phyloP scores from a whole-genome alignment of 2,329 filamentous ascomycete species.

The Sodiomyces alkalinus region DNA sequence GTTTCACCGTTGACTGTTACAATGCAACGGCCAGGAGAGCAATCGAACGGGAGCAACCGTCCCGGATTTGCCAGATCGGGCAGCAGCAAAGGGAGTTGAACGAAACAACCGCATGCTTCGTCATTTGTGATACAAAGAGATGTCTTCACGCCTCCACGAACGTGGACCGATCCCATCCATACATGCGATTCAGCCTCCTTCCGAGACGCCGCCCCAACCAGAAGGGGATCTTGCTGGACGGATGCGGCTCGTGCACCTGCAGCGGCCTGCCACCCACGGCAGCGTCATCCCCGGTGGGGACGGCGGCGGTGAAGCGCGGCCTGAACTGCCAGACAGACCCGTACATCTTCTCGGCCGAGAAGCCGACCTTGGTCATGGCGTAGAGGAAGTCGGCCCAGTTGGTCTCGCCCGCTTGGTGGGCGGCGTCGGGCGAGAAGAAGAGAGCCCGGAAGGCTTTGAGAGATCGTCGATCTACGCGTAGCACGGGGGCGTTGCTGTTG shows the following conservation, averaged over 20 bases:
- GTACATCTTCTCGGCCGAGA: slow-evolving; percentile 39
- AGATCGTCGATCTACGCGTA: slow-evolving; percentile 15
- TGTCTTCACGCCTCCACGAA: slow-evolving; percentile 20
- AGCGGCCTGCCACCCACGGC: slow-evolving; percentile 35
- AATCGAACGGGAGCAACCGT: too few relatives aligned
- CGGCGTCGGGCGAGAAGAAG: slow-evolving; percentile 18
- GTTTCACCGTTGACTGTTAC: too few relatives aligned
- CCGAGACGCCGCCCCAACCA: slow-evolving; percentile 28
- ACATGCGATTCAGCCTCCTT: slow-evolving; percentile 29
- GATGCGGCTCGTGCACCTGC: slow-evolving; percentile 47
- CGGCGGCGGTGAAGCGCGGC: too few relatives aligned
- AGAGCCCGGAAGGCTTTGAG: slow-evolving; percentile 21
- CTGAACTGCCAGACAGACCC: slow-evolving; percentile 48
- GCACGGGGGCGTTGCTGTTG: too few relatives aligned
- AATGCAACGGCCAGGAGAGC: too few relatives aligned
- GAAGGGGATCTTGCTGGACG: slow-evolving; percentile 33
- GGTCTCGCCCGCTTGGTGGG: slow-evolving; percentile 24
- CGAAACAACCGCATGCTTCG: too few relatives aligned
- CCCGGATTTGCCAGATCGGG: too few relatives aligned
- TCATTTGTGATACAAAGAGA: too few relatives aligned
- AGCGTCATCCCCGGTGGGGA: slow-evolving; percentile 21
- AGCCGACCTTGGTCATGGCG: slow-evolving; percentile 33
- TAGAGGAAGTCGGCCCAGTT: slow-evolving; percentile 37
- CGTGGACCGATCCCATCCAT: slow-evolving; percentile 31
- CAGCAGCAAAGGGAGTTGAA: too few relatives aligned